phyloP scores from a whole-genome alignment of 352 stramenopile species.

The Phytophthora meadii region DNA sequence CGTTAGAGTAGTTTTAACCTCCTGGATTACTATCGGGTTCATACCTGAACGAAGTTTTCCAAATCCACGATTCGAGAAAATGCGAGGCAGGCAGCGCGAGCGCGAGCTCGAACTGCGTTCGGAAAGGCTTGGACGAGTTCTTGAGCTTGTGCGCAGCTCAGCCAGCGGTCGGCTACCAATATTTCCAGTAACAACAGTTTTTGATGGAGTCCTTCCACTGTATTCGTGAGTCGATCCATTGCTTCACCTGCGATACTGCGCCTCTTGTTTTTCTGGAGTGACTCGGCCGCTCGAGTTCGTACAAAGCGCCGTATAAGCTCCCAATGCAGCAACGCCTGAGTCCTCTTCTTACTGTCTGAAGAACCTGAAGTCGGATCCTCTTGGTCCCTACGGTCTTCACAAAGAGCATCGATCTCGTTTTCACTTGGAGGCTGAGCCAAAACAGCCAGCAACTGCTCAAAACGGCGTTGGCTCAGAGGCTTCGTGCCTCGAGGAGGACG shows the following conservation, averaged over 20 bases:
- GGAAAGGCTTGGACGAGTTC: slow-evolving; percentile 53
- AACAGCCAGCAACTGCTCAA: slow-evolving; percentile 63
- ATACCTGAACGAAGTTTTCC: slow-evolving; percentile 73
- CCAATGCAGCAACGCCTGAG: slow-evolving; percentile 48
- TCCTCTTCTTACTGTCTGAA: slow-evolving; percentile 6
- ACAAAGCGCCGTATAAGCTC: slow-evolving; percentile 44
- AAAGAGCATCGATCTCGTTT: slow-evolving; percentile 21
- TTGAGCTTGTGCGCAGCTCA: slow-evolving; percentile 57
- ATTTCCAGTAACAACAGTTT: slow-evolving; percentile 53
- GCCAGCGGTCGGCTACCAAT: slow-evolving; percentile 55
- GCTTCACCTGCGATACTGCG: slow-evolving; percentile 3
- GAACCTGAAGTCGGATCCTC: not conserved
- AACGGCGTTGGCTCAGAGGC: slow-evolving; percentile 53
- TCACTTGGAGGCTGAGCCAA: slow-evolving; percentile 30
- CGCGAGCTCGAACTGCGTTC: slow-evolving; percentile 53
- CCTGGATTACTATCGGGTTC: slow-evolving; percentile 1
- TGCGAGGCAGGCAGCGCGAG: slow-evolving; percentile 57
- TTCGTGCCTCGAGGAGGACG: slow-evolving; percentile 67
- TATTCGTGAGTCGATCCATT: slow-evolving; percentile 21
- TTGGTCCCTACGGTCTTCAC: slow-evolving; percentile 16
- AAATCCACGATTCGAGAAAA: slow-evolving; percentile 79
- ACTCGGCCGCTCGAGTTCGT: not conserved
- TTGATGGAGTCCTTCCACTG: slow-evolving; percentile 27
- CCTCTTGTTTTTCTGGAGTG: not conserved
- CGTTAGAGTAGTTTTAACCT: not conserved